phyloP scores from a whole-genome alignment of 2,329 filamentous ascomycete species.

The Apiospora kogelbergensis region DNA sequence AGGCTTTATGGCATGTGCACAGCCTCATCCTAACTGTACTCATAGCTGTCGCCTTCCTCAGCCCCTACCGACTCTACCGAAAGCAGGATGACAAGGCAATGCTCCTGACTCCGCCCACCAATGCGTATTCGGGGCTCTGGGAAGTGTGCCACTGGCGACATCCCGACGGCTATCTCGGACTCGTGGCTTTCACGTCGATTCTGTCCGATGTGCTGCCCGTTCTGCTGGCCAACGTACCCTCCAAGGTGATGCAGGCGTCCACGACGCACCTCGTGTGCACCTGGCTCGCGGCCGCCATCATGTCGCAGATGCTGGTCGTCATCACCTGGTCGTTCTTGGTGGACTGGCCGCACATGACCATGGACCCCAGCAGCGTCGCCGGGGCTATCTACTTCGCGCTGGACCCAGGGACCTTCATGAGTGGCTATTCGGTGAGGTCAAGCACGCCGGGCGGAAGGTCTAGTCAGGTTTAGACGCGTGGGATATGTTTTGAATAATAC shows the following conservation, averaged over 20 bases:
- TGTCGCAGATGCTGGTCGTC: constrained; percentile 43
- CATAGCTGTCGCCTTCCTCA: constrained; percentile 44
- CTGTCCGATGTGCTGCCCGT: constrained; percentile 52
- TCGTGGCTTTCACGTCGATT: constrained; percentile 42
- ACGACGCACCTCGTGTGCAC: constrained; percentile 41
- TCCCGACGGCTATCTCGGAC: constrained; percentile 38
- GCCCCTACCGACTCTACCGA: constrained; percentile 42
- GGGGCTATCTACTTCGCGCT: constrained; percentile 45
- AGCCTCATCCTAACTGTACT: background rate
- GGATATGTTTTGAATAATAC: background rate
- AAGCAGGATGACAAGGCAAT: constrained; percentile 35
- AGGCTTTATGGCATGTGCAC: constrained; percentile 3
- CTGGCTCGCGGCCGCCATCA: constrained; percentile 36
- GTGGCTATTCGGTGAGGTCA: constrained; percentile 10
- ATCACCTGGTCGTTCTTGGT: constrained; percentile 41
- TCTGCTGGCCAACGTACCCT: constrained; percentile 48
- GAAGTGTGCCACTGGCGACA: constrained; percentile 31
- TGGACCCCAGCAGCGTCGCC: constrained; percentile 46
- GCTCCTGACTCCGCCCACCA: constrained; percentile 39
- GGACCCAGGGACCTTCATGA: constrained; percentile 1
- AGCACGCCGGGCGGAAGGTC: constrained; percentile 18
- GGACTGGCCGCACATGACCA: constrained; percentile 43
- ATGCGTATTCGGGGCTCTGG: constrained; percentile 45
- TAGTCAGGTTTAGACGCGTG: constrained; percentile 11
- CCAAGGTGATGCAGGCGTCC: constrained; percentile 41